Evolutionary conservation across 345 rosid species (phyloP), one percentile per base, ranked within the genome.

Genomic region (Cardamine chenopodiifolia): DNA sequence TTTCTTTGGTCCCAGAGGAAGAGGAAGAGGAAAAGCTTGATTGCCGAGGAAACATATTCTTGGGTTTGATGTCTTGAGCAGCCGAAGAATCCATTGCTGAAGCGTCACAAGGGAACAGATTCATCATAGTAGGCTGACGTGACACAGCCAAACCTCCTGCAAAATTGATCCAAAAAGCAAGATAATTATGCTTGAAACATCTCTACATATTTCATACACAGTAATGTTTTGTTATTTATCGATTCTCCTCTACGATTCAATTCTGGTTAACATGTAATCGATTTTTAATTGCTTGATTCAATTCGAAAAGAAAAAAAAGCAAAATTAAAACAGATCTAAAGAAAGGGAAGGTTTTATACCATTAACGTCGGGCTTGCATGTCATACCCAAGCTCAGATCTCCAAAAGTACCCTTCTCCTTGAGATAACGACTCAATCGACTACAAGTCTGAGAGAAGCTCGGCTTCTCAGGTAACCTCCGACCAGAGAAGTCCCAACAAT

Each of bases 351-450:
- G 62, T 47, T 13, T 6, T 76, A 11, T 76, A 88, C 89, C 89
- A 26, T 67, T 82, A 4, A 74, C 59, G 37, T 85, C 88, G 4
- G 57, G 66, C 70, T 68, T 75, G 85, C 88, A 80, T 26, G 92
- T 75, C 83, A 85, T 84, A 8, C 85, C 96, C 10, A 91, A 88
- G 58, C 70, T 68, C 22, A 90, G 92, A 81, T 86, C 96, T 79
- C 91, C 91, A 35, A 88, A 82, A 55, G 82, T 75, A 45, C 93
- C 88, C 20, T 76, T 85, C 86, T 86, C 92, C 77, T 88, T 91
- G 66, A 94, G 58, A 81, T 86, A 91, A 78, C 85, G 97, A 77
- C 95, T 87, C 76, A 94, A 80, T 76, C 86, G 64, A 60, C 74
- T 86, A 82, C 94, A 93, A 2, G 81, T 91, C 71, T 82, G 88